phyloP scores from a whole-genome alignment of 345 rosid species.

The Streptanthus diversifolius region DNA sequence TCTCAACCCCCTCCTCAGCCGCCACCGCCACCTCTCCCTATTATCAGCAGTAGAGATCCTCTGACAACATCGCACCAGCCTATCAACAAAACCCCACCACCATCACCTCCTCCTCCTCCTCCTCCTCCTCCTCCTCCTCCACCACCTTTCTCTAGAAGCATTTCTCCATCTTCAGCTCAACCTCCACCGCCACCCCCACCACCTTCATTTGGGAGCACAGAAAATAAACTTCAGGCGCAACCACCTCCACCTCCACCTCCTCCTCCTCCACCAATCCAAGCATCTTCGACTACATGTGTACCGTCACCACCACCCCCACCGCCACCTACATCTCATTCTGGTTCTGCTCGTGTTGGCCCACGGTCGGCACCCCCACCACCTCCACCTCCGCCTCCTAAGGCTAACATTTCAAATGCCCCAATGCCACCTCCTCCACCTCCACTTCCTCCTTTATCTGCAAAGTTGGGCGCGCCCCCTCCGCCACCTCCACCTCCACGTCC shows the following conservation, averaged over 20 bases:
- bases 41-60: conserved; percentile 28
- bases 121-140: conserved; percentile 28
- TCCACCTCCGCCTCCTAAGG: conserved; percentile 23
- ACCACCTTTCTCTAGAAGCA: conserved; percentile 25
- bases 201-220: conserved; percentile 20
- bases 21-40: conserved; percentile 34
- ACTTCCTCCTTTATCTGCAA: conserved; percentile 20
- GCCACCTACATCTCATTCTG: conserved; percentile 18
- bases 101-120: conserved; percentile 15
- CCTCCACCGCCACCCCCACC: conserved; percentile 36
- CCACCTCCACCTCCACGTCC: conserved; percentile 37
- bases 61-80: conserved; percentile 30
- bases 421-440: conserved; percentile 26
- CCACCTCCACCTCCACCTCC: conserved; percentile 37
- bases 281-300: conserved; percentile 13
- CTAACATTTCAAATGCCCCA: conserved; percentile 30
- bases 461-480: conserved; percentile 21
- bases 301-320: conserved; percentile 43
- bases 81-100: conserved; percentile 16
- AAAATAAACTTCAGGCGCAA: conserved; percentile 7
- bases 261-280: conserved; percentile 24
- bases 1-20: conserved; percentile 29
- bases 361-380: conserved; percentile 32
- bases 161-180: conserved; percentile 35
- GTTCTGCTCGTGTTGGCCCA: conserved; percentile 21